Evolutionary conservation across 345 rosid species (phyloP).

Genomic region (Eucalyptus coolabah): DNA sequence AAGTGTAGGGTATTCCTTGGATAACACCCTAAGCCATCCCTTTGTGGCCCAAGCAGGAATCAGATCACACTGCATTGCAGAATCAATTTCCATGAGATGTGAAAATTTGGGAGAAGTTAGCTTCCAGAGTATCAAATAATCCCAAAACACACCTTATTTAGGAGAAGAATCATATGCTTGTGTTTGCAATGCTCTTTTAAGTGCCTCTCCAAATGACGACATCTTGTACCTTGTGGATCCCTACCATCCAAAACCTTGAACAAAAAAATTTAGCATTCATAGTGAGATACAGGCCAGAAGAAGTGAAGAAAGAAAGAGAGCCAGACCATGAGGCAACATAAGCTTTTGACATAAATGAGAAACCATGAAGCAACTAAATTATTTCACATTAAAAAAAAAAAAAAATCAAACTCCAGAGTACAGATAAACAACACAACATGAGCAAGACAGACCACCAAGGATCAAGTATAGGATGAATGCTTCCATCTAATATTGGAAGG

Average conservation of each 20-base stretch:
- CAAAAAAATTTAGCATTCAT: not conserved
- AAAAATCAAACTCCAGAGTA: not conserved
- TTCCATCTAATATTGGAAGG: not conserved
- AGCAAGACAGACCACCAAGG: not conserved
- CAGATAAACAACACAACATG: not conserved
- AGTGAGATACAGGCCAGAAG: not conserved
- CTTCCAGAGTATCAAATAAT: not conserved
- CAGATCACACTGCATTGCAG: slow-evolving; percentile 67
- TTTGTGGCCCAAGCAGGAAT: slow-evolving; percentile 96
- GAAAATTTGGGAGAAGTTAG: not conserved
- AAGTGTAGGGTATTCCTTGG: slow-evolving; percentile 87
- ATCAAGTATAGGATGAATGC: not conserved
- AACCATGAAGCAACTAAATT: not conserved
- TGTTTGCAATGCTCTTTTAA: slow-evolving; percentile 90
- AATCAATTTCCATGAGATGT: not conserved
- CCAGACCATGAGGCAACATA: not conserved
- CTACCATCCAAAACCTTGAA: slow-evolving; percentile 95
- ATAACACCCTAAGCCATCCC: slow-evolving; percentile 80
- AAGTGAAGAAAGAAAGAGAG: not conserved
- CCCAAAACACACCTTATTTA: slow-evolving; percentile 61
- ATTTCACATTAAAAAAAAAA: not conserved
- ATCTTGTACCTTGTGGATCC: slow-evolving; percentile 92
- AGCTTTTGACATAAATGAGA: not conserved
- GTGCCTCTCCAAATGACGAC: slow-evolving; percentile 76
- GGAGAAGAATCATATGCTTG: slow-evolving; percentile 78